A percentile compares a stretch with the other conserved stretches of the same genome.
Evolutionary conservation across 306 rosid species (phyloP).

Genomic region (Medicago lupulina): DNA sequence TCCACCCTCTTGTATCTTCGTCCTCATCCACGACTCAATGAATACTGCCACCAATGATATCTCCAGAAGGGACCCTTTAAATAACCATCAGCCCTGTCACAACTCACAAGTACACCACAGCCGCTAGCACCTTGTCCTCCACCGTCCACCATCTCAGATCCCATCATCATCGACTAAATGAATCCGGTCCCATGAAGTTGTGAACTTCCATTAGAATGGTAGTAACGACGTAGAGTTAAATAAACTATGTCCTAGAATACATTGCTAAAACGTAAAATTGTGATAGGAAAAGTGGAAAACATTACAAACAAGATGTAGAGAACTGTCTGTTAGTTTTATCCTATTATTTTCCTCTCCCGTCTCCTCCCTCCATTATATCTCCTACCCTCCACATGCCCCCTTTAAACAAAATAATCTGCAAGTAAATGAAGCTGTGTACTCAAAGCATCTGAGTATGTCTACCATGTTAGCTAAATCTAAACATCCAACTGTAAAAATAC

Average conservation of each 20-base stretch:
- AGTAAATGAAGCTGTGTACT: background rate
- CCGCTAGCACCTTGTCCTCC: background rate
- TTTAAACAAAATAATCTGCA: background rate
- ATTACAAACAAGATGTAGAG: background rate
- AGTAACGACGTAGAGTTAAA: background rate
- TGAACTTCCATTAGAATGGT: background rate
- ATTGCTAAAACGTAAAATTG: background rate
- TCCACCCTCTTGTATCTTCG: background rate
- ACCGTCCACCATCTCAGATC: background rate
- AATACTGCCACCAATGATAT: too few species aligned
- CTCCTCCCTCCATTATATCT: background rate
- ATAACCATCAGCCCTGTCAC: background rate
- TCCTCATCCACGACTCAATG: too few species aligned
- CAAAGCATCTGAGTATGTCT: background rate
- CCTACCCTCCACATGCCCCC: background rate
- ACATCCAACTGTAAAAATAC: conserved; percentile 1
- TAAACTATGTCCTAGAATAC: background rate
- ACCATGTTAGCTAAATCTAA: conserved; percentile 8
- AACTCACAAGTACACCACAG: background rate
- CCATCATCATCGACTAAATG: background rate
- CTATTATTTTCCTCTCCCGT: background rate
- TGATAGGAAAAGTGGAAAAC: conserved; percentile 12
- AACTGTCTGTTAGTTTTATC: background rate
- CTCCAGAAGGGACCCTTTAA: background rate
- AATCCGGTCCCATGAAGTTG: background rate